Evolutionary conservation across 108 stramenopile species (phyloP).

Genomic region (Nitzschia putrida): DNA sequence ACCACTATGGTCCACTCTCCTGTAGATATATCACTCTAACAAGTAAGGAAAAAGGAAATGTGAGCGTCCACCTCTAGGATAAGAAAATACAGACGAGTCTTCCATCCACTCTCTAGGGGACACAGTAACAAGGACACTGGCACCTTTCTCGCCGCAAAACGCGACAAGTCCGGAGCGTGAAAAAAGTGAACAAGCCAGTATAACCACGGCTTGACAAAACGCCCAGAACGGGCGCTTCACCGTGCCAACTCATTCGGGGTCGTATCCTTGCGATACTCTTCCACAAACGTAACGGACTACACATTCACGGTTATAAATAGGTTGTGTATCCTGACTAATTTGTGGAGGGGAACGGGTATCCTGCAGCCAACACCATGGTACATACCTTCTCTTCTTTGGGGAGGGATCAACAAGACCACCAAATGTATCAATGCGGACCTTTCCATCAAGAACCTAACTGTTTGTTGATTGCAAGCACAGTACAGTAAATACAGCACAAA

Average conservation of each 20-base stretch:
- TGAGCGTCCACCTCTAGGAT: constrained; percentile 22
- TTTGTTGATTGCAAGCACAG: background rate
- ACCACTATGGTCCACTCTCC: background rate
- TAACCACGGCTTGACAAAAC: constrained; percentile 1
- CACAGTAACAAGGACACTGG: constrained; percentile 8
- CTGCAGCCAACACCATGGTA: background rate
- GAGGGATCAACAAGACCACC: no score
- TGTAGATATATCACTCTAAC: no score
- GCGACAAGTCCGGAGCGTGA: no score
- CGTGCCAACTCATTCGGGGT: constrained; percentile 13
- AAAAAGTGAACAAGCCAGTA: background rate
- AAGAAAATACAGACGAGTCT: background rate
- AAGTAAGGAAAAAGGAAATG: constrained; percentile 4
- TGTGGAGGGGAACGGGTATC: constrained; percentile 22
- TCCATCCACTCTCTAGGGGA: constrained; percentile 33
- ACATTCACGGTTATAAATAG: constrained; percentile 19
- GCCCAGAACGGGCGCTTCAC: constrained; percentile 26
- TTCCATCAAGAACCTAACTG: no score
- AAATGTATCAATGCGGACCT: no score
- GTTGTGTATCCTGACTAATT: constrained; percentile 46
- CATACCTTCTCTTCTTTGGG: no score
- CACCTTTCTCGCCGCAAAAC: no score
- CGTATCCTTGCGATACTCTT: constrained; percentile 37
- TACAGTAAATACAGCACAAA: background rate
- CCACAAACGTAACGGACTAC: constrained; percentile 52